Percentiles rank a stretch among this genome's conserved stretches.
Conservation (phyloP, 1,139 yeast species). For the Chernovozyma sophiae-reginae region DNA sequence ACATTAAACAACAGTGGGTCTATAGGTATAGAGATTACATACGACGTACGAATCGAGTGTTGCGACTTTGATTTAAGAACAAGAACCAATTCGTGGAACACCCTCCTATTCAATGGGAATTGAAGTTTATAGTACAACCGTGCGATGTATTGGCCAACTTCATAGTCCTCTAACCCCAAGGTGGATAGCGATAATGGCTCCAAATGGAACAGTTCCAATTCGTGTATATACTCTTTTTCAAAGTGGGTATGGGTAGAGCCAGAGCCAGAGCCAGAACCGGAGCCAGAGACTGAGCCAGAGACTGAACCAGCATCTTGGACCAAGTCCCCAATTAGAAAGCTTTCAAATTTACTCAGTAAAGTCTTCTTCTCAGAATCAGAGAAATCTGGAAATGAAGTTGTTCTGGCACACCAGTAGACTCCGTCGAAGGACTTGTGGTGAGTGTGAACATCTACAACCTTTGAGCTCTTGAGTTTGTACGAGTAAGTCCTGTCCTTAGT, state of each 20-base stretch:
- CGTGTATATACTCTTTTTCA: constrained; percentile 33
- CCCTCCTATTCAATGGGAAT: constrained; percentile 44
- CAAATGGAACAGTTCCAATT: constrained; percentile 20
- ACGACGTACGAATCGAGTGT: constrained; percentile 7
- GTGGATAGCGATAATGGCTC: constrained; percentile 12
- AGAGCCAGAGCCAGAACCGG: background rate
- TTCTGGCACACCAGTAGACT: constrained; percentile 6
- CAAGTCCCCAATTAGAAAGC: background rate
- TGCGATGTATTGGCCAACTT: constrained; percentile 14
- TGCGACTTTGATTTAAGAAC: constrained; percentile 28
- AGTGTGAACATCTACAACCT: constrained; percentile 3
- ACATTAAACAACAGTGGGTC: constrained; percentile 12
- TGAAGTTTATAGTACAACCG: constrained; percentile 47
- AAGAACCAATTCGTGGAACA: constrained; percentile 58
- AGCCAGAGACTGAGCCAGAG: background rate
- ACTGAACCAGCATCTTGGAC: background rate
- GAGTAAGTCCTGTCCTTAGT: background rate
- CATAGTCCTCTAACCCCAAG: constrained; percentile 5
- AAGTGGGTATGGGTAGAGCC: constrained; percentile 9
- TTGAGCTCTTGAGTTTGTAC: background rate
- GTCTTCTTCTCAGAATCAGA: background rate
- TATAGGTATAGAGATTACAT: constrained; percentile 51
- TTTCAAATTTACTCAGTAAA: background rate
- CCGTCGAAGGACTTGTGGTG: background rate
- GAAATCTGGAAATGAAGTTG: background rate